phyloP scores from a whole-genome alignment of 352 stramenopile species.

The Pythium oligandrum region DNA sequence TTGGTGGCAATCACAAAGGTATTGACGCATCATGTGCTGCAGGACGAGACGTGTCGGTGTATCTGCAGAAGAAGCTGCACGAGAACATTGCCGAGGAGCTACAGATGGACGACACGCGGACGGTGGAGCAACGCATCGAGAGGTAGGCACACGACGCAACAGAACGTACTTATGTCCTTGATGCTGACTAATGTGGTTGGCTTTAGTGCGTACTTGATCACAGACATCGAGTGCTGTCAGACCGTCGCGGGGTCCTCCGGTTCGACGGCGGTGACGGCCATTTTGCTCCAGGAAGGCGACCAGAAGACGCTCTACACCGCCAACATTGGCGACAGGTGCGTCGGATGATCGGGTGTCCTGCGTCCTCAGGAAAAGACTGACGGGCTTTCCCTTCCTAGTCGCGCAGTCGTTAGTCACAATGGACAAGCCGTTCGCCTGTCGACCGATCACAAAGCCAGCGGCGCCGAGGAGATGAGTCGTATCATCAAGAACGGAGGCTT shows the following conservation, averaged over 20 bases:
- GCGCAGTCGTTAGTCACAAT: slow-evolving; percentile 56
- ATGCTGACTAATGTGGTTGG: neutral
- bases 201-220: slow-evolving; percentile 52
- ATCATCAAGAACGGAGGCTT: slow-evolving; percentile 62
- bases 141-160: slow-evolving; percentile 19
- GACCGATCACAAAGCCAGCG: slow-evolving; percentile 71
- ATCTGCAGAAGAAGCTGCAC: slow-evolving; percentile 60
- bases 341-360: neutral
- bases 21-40: neutral
- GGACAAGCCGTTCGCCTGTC: slow-evolving; percentile 50
- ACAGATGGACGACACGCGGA: slow-evolving; percentile 27
- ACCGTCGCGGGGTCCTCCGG: slow-evolving; percentile 38
- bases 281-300: slow-evolving; percentile 39
- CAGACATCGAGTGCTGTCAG: slow-evolving; percentile 74
- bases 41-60: slow-evolving; percentile 68
- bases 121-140: slow-evolving; percentile 55
- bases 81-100: slow-evolving; percentile 57
- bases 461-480: slow-evolving; percentile 45
- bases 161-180: too few species aligned
- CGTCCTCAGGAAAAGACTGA: too few species aligned
- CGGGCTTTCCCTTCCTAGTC: slow-evolving; percentile 21
- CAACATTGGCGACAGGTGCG: slow-evolving; percentile 76
- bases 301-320: slow-evolving; percentile 44
- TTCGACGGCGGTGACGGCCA: slow-evolving; percentile 52
- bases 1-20: too few species aligned